Base-by-base conservation (phyloP, 2,329 filamentous ascomycete genomes). In the Scytalidium lignicola region DNA sequence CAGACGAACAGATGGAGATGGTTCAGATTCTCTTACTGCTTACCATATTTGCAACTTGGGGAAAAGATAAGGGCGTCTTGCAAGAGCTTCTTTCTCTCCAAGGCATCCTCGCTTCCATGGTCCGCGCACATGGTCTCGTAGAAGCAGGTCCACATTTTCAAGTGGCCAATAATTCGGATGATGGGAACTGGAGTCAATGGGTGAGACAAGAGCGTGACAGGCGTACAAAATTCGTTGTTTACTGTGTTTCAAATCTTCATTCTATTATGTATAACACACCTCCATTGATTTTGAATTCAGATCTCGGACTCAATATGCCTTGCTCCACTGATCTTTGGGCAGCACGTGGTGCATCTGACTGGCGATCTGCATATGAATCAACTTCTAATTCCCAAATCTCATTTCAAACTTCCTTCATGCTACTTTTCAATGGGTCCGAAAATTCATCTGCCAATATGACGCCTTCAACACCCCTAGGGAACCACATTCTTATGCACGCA, bases 401-500 rank as follows among this genome's bases (percentile, higher is more conserved):
- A 1, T 68, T 83, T 3, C 78, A 79, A 51, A 78, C 83, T 29
- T 76, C 79, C 1, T 75, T 85, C 43, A 72, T 73, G 4, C 68
- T 75, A 40, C 67, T 84, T 0, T 72, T 85, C 28, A 19, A 59
- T 55, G 21, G 51, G 58, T 29, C 67, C 72, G 2, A 68, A 70
- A 1, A 73, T 78, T 52, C 70, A 69, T 0, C 69, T 76, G 1
- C 73, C 74, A 1, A 65, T 71, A 48, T 15, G 2, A 61, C 62
- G 41, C 59, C 65, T n/a, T 17, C 32, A 5, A 37, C 79, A 0
- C 79, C 82, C 0, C 66, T 86, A 7, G 85, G 84, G 1, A 85
- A 85, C 57, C 88, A 89, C 55, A 78, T 86, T 4, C 70, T 89
- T 39, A 83, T 88, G 2, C 85, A 88, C 58, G 84, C 83, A 3